Percentiles rank a stretch among this genome's conserved stretches.
These are phyloP conservation scores for Ceratocystis albifundus DNA, from an alignment of 2,329 filamentous ascomycete genomes.

Conservation along the genomic window DNA sequence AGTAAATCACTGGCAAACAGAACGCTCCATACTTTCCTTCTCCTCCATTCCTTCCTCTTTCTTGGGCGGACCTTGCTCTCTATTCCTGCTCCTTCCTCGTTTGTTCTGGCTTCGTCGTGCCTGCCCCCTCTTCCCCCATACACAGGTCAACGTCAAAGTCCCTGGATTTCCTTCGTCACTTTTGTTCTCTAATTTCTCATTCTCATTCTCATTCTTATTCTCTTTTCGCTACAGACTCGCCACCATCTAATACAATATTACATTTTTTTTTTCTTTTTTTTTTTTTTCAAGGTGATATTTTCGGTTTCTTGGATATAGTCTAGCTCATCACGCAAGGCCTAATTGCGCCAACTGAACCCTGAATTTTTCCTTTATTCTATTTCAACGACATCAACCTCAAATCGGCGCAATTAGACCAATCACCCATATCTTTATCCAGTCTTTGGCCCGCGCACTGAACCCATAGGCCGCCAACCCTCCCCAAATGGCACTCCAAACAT, in stretches of 20 bases:
- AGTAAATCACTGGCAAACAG: background rate
- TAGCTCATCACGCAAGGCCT: background rate
- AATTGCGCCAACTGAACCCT: background rate
- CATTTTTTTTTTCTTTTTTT: background rate
- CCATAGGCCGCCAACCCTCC: too few species aligned
- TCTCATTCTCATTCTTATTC: too few species aligned
- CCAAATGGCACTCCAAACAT: constrained; percentile 24
- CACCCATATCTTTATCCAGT: constrained; percentile 16
- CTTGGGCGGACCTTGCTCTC: background rate
- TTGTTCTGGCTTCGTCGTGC: background rate
- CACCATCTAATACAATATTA: background rate
- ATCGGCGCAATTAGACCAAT: constrained; percentile 10
- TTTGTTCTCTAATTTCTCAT: background rate
- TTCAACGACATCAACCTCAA: background rate
- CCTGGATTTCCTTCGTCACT: constrained; percentile 3
- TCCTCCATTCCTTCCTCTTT: constrained; percentile 12
- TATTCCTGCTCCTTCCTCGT: background rate
- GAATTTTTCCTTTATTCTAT: constrained; percentile 5
- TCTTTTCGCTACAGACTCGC: background rate
- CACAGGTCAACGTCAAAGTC: constrained; percentile 3
- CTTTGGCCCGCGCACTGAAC: constrained; percentile 18
- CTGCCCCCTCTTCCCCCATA: background rate
- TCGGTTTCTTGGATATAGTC: background rate
- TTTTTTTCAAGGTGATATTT: background rate
- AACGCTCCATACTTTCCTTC: constrained; percentile 9